phyloP scores from a whole-genome alignment of 768 basidiomycete genomes.

The Tephrocybe sp. region DNA sequence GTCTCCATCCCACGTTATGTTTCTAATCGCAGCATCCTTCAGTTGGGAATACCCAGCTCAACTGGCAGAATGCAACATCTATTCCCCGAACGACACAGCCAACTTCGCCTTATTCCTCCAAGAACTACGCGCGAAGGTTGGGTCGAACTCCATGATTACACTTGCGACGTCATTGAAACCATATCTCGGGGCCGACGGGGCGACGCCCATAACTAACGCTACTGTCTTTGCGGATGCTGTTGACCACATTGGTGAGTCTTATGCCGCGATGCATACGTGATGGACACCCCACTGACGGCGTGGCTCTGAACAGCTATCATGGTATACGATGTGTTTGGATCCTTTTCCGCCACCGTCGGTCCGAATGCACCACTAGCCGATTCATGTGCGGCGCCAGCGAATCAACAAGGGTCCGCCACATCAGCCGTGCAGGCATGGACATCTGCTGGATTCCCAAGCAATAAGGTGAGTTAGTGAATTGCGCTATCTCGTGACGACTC shows the following conservation, averaged over 20 bases:
- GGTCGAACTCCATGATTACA: conserved; percentile 55
- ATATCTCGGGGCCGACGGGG: conserved; percentile 47
- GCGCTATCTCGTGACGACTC: neutral
- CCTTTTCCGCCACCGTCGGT: conserved; percentile 56
- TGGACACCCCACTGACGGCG: neutral
- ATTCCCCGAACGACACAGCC: conserved; percentile 58
- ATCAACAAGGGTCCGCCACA: conserved; percentile 70
- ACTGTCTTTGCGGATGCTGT: conserved; percentile 71
- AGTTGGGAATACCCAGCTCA: conserved; percentile 87
- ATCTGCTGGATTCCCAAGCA: conserved; percentile 68
- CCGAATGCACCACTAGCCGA: conserved; percentile 85
- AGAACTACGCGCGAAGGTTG: conserved; percentile 55
- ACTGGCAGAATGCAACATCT: conserved; percentile 66
- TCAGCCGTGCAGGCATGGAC: conserved; percentile 74
- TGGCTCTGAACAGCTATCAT: conserved; percentile 45
- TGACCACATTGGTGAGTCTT: conserved; percentile 38
- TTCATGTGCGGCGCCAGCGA: conserved; percentile 55
- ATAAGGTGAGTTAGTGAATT: conserved; percentile 23
- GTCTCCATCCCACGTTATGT: too few relatives aligned
- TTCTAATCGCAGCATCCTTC: neutral
- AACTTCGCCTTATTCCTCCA: conserved; percentile 82
- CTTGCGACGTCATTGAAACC: conserved; percentile 44
- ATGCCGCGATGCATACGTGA: too few relatives aligned
- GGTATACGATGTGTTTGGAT: conserved; percentile 58
- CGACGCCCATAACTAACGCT: conserved; percentile 66